phyloP scores from a whole-genome alignment of 495 filamentous ascomycete species.

The Viridothelium virens region DNA sequence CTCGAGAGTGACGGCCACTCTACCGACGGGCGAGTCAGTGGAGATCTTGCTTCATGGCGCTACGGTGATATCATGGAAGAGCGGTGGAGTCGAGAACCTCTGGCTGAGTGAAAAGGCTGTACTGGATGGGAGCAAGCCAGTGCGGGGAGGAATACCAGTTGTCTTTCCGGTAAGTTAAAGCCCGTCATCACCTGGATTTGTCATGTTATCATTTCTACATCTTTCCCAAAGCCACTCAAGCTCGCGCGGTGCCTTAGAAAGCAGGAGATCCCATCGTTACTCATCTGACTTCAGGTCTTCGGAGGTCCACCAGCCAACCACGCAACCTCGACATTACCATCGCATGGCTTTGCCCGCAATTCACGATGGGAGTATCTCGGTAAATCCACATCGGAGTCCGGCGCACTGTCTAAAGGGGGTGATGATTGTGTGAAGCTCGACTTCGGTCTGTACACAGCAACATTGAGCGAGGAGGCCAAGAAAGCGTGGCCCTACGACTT shows the following conservation, averaged over 20 bases:
- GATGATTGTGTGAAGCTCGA: conserved; percentile 78
- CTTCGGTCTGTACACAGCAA: conserved; percentile 73
- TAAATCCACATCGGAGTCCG: conserved; percentile 55
- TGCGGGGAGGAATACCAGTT: conserved; percentile 76
- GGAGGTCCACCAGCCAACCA: conserved; percentile 69
- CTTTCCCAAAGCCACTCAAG: too few relatives aligned
- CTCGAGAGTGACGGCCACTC: conserved; percentile 56
- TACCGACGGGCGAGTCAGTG: conserved; percentile 80
- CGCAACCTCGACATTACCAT: conserved; percentile 65
- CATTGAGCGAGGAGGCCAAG: conserved; percentile 55
- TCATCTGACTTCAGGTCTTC: conserved; percentile 61
- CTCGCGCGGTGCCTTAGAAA: too few relatives aligned
- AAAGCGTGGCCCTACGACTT: conserved; percentile 76
- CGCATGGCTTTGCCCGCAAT: conserved; percentile 93
- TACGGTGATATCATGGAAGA: conserved; percentile 89
- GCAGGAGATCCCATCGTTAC: background rate
- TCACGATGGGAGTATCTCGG: conserved; percentile 70
- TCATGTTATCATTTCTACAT: too few relatives aligned
- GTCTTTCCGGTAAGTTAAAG: conserved; percentile 79
- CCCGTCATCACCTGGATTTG: background rate
- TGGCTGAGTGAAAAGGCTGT: conserved; percentile 74
- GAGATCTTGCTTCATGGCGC: conserved; percentile 84
- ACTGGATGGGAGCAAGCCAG: conserved; percentile 57
- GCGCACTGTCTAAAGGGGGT: conserved; percentile 32
- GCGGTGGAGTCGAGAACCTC: conserved; percentile 74